Base-by-base conservation (phyloP, 78 protist species). In the Dictyostelium capitatum region DNA sequence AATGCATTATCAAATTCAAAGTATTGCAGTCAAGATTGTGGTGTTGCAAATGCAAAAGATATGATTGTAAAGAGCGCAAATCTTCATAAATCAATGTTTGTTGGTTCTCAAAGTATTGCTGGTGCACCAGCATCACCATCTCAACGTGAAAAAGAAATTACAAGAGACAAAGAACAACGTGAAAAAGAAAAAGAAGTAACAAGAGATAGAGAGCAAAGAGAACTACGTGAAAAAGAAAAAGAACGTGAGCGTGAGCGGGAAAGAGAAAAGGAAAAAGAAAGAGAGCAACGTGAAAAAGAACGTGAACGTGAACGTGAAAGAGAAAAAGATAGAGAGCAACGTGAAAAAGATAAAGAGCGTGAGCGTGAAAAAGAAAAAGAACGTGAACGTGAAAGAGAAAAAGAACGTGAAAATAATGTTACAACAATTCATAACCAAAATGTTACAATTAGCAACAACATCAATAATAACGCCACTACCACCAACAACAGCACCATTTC, bases 1-100 rank as follows among this genome's bases (percentile, higher is more conserved):
- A 54, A 57, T 23, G 50, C 83, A 17, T 80, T 19, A 25, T 43
- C 46, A 17, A 46, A 59, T 30, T 90, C 95, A 23, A 90, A 90
- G 64, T 90, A 90, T 78, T 90, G 95, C 25, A 50, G 79, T 43
- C 69, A 72, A 37, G 95, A 90, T 50, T 90, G 95, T 81, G 95
- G 90, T 4, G 50, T 72, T 1, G 79, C 75, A 41, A 70, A 81
- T 30, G 95, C 95, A 20, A 90, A 77, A 50, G 95, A 90, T n/a
- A 23, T 75, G 25, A 25, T 80, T 47, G 28, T 30, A 6, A 79
- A 79, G 53, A 90, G 82, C n/a, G 54, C 46, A 10, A 46, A 14
- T 23, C 17, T 67, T 67, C 75, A 67, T 30, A 67, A 67, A 19
- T 20, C 11, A 10, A 6, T 43, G 54, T 10, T 59, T 17, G 15